Base-by-base conservation (phyloP, 345 rosid species). In the Corchorus olitorius region DNA sequence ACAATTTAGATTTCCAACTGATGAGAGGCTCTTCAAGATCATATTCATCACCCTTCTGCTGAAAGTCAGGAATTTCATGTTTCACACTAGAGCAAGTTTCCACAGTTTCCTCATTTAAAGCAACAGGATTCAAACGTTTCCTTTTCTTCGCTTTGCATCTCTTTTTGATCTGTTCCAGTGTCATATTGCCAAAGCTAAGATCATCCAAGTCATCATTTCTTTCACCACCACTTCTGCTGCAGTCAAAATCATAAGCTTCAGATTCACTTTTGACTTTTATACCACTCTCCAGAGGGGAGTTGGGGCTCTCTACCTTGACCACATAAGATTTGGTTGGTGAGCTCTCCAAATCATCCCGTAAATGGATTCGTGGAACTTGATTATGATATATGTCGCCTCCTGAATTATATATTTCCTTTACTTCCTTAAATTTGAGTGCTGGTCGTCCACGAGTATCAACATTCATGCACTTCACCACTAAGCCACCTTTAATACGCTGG, bases 111-210 rank as follows among this genome's bases (percentile, higher is more conserved):
- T 66, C 10, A 19, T 64, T 64, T 17, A 15, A 61, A 78, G 62
- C 70, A 72, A 52, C 80, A 15, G 12, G 2, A 69, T 41, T 58
- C 2, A 76, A 15, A 64, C 6, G 60, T 58, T 89, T 91, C 83
- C 97, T 84, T 82, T 91, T 94, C 78, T 85, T 89, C 72, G 41
- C 76, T 82, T 78, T 86, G 82, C 87, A 89, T 56, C 83, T 84
- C 70, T 77, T 87, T 84, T 83, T 81, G 12, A 91, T 48, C 77
- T 83, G 88, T 69, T 74, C 76, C 85, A 93, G 69, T 1, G 97
- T 94, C 86, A 90, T 76, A 62, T 70, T 58, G 17, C 46, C 71
- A 48, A 82, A 78, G 75, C 41, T 50, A 52, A 63, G 6, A 78
- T 85, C 88, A 75, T 79, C 85, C 37, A 41, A 59, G 72, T 81